Evolutionary conservation across 768 basidiomycete species (phyloP), one percentile per base, ranked within the genome.

Genomic region (Hortiboletus flavorubellus): DNA sequence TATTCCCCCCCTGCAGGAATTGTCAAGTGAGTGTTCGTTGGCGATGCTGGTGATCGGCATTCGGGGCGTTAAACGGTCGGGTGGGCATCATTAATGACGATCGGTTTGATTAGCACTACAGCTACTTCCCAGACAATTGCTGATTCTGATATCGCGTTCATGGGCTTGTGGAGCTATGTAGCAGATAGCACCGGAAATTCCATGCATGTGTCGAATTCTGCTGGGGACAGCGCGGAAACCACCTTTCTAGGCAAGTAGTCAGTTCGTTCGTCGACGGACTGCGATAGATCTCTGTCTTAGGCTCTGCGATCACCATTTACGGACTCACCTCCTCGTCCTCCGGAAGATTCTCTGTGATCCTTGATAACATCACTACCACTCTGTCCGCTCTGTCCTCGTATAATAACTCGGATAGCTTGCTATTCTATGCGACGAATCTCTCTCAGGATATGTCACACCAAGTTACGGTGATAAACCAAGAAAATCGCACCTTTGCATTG

Each of bases 351-450:
- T 76, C 81, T 35, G 81, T 88, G 51, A 75, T 66, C 29, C 79
- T 84, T 8, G 82, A 84, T 59, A 75, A 81, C 53, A 68, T 71
- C 21, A 79, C 76, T 35, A 75, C 79, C 33, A 70, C 60, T 3
- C 71, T 83, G 49, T 80, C 79, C 31, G 81, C 78, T 3, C 69
- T 70, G 51, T 80, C 85, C 5, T 82, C 83, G 0, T 85, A 80
- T 64, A 76, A 72, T 37, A 71, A 79, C 30, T 67, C 76, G 44
- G 66, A 80, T 53, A 74, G 82, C 11, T 72, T 89, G 5, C 75
- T 92, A 11, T 91, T 84, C 66, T 85, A 79, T 60, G 77, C 80
- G 38, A 81, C 82, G 18, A 82, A 81, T 16, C 77, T 92, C 43
- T 75, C 89, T 59, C 74, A 80, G 14, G 71, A 69, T 48, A 33